phyloP scores from a whole-genome alignment of 225 moss, liverwort and hornwort genomes.

The Marchantia paleacea region DNA sequence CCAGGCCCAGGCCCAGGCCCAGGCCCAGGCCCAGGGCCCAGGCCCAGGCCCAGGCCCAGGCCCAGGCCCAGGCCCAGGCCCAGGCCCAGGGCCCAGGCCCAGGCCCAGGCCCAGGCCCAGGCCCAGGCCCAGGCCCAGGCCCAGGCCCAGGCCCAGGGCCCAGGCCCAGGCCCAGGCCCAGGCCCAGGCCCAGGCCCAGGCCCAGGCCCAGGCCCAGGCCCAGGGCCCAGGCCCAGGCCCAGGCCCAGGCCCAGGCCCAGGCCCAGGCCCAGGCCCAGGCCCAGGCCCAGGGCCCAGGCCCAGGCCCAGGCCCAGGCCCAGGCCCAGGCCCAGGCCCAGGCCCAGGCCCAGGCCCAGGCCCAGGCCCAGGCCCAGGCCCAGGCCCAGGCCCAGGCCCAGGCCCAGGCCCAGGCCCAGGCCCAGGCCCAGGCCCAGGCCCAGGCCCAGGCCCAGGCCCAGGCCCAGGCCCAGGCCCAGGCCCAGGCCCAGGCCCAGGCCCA shows the following conservation, averaged over 20 bases:
- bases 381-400: background rate
- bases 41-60: too few species aligned
- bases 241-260: constrained; percentile 12
- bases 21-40: constrained; percentile 17
- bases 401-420: background rate
- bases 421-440: background rate
- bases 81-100: too few species aligned
- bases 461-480: constrained; percentile 1
- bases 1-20: constrained; percentile 24
- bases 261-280: constrained; percentile 9
- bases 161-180: constrained; percentile 15
- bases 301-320: too few species aligned
- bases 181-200: constrained; percentile 20
- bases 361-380: background rate
- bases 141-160: too few species aligned
- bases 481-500: constrained; percentile 1
- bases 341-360: background rate
- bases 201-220: constrained; percentile 5
- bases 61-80: constrained; percentile 20
- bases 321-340: background rate
- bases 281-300: too few species aligned
- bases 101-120: too few species aligned
- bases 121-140: constrained; percentile 15
- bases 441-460: constrained; percentile 3
- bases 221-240: too few species aligned